phyloP scores from a whole-genome alignment of 768 basidiomycete species.

The Russula vinacea region DNA sequence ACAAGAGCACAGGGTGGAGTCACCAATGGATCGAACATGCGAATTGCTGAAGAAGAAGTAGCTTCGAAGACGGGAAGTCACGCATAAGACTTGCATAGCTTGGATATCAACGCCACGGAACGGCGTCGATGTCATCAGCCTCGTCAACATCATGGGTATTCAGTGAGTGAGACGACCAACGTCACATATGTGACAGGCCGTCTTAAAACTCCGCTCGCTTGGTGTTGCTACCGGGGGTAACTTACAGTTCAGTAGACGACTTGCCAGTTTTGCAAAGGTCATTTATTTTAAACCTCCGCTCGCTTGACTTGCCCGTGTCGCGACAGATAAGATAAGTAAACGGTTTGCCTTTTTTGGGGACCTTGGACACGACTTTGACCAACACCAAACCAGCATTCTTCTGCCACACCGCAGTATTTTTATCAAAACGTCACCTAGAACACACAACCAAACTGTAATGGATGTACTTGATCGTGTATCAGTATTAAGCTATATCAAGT shows the following conservation, averaged over 20 bases:
- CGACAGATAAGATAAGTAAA: not conserved
- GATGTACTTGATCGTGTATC: too few species aligned
- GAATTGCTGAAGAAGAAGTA: not conserved
- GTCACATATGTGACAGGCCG: not conserved
- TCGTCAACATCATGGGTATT: not conserved
- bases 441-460: too few species aligned
- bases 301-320: not conserved
- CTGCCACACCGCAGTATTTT: too few species aligned
- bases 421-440: too few species aligned
- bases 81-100: not conserved
- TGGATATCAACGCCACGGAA: not conserved
- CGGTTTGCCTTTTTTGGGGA: not conserved
- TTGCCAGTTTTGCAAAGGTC: too few species aligned
- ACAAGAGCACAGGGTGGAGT: not conserved
- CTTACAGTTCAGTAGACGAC: too few species aligned
- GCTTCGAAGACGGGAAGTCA: not conserved
- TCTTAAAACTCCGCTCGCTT: conserved; percentile 1
- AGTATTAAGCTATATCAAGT: too few species aligned
- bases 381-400: too few species aligned
- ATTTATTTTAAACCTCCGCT: not conserved
- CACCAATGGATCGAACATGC: conserved; percentile 6
- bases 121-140: not conserved
- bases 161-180: too few species aligned
- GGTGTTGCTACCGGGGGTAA: not conserved
- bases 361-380: too few species aligned